A percentile compares a stretch with the other conserved stretches of the same genome.
phyloP scores from a whole-genome alignment of 345 rosid genomes.

The Gynandropsis gynandra region DNA sequence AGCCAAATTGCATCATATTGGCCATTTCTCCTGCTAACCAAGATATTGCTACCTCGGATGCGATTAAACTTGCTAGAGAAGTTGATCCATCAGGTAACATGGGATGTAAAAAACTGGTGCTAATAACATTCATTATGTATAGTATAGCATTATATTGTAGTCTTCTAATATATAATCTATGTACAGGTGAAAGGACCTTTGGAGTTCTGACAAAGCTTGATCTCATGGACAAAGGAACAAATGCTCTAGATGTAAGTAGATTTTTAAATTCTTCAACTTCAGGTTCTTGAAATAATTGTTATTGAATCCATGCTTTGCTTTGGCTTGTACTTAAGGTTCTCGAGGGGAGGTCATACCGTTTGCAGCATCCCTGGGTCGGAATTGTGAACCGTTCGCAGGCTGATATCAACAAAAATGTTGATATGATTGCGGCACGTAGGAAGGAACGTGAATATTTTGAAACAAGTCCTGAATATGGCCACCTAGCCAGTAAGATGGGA shows the following conservation, averaged over 20 bases:
- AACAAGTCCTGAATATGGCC: constrained; percentile 96
- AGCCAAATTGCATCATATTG: constrained; percentile 98
- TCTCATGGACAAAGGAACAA: constrained; percentile 99
- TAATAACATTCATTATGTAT: constrained; percentile 12
- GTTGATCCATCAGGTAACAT: constrained; percentile 90
- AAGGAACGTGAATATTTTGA: constrained; percentile 96
- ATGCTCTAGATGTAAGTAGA: constrained; percentile 67
- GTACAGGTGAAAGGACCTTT: constrained; percentile 89
- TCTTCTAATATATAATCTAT: constrained; percentile 11
- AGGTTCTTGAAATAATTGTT: not conserved
- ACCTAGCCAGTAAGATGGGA: constrained; percentile 90
- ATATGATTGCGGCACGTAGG: constrained; percentile 84
- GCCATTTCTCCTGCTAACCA: constrained; percentile 99
- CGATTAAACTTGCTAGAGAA: constrained; percentile 98
- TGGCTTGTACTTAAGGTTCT: constrained; percentile 53
- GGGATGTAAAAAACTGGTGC: not conserved
- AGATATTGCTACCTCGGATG: constrained; percentile 99
- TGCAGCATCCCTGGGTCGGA: constrained; percentile 99
- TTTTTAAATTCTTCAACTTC: not conserved
- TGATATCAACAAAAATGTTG: constrained; percentile 93
- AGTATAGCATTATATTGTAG: not conserved
- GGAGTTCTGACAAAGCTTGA: constrained; percentile 98
- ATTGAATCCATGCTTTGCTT: too few relatives aligned
- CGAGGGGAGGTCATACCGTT: constrained; percentile 88
- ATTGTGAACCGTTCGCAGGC: constrained; percentile 99